Evolutionary conservation across 768 basidiomycete genomes (phyloP), one percentile per base, ranked within the genome.

Genomic region (Boletales sp.): DNA sequence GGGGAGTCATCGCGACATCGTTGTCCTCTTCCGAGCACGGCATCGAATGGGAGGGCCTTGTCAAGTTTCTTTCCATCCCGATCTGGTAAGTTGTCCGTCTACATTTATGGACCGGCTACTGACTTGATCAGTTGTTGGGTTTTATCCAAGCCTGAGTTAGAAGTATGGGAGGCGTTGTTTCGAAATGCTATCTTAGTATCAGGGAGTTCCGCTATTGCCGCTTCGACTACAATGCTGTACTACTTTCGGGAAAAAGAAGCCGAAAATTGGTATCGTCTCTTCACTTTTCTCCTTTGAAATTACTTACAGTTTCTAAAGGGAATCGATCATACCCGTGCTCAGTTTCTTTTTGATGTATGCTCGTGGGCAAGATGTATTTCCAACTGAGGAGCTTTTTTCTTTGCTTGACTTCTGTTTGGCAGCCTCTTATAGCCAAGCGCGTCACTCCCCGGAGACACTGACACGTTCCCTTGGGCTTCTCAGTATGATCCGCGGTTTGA

Each of bases 51-150:
- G 61, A 67, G 46, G 72, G 74, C 42, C 49, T 79, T 0, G 57
- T 76, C 2, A 64, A 68, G 18, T 71, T 83, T 49, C 69, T 85
- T 17, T 59, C 64, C 0, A 67, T 78, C 44, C 79, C 83, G 2
- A 60, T 81, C 41, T 66, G 73, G 83, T 83, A 51, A 67, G 56
- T 44, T 4, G 2, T 40, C 18, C 21, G 14, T 36, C 41, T 18
- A 30, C 33, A 18, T 46, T 41, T n/a, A 9, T 38, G 37, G 31
- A 28, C 21, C 37, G 35, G 33, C 34, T 36, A 46, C 57, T 41
- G 44, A 55, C 46, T 14, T 47, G 21, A 30, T 11, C 41, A 84
- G 82, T 41, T 53, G 57, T 11, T 80, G 82, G 78, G 54, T 53
- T 8, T 65, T 82, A 63, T 74, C 70, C 0, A 60, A 69, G 7